Conservation (phyloP, 176 grass and related monocot genomes). For the Oryza australiensis region DNA sequence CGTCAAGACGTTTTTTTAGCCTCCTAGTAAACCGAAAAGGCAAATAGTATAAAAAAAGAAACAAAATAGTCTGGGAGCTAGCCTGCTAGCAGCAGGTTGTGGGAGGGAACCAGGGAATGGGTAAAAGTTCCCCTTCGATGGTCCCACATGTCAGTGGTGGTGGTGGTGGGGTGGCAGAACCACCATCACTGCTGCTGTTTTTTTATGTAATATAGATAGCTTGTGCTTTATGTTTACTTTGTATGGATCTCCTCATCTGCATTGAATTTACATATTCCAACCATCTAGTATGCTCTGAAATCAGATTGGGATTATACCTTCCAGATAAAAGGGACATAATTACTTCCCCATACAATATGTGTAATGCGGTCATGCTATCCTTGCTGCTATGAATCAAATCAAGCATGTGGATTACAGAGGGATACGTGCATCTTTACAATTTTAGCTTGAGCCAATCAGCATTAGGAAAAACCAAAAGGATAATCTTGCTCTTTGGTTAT, state of each 20-base stretch:
- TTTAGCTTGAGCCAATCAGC: not conserved
- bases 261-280: conserved; percentile 2
- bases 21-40: too few species aligned
- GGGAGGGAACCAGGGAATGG: too few species aligned
- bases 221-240: not conserved
- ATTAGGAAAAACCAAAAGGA: conserved; percentile 11
- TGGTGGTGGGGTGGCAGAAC: too few species aligned
- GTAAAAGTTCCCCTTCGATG: too few species aligned
- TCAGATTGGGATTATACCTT: conserved; percentile 5
- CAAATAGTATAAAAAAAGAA: too few species aligned
- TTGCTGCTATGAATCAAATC: not conserved
- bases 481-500: not conserved
- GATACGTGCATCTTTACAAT: not conserved
- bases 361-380: not conserved
- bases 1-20: too few species aligned
- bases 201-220: too few species aligned
- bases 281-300: not conserved
- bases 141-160: too few species aligned
- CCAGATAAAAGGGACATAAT: not conserved
- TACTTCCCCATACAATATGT: not conserved
- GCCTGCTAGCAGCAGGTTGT: too few species aligned
- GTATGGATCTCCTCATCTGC: not conserved
- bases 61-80: too few species aligned
- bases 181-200: too few species aligned
- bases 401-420: not conserved